phyloP scores from a whole-genome alignment of 768 basidiomycete genomes.

The Phlebiopsis gigantea region DNA sequence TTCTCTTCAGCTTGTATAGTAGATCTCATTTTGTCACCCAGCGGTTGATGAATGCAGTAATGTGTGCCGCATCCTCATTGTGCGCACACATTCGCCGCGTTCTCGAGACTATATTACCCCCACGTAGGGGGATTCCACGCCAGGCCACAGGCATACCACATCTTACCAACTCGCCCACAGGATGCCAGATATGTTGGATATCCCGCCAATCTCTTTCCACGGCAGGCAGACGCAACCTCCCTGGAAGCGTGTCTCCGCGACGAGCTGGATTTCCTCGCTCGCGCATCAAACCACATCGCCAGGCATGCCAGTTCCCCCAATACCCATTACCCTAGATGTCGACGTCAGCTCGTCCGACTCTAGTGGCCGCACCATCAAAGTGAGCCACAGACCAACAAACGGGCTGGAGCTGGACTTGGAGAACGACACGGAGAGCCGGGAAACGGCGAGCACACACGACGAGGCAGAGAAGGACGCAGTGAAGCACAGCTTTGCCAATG shows the following conservation, averaged over 20 bases:
- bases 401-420: too few species aligned
- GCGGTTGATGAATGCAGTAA: neutral
- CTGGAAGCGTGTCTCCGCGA: neutral
- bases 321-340: constrained; percentile 1
- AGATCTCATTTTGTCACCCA: too few species aligned
- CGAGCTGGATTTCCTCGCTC: constrained; percentile 13
- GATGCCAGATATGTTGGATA: neutral
- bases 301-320: neutral
- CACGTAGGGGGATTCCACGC: too few species aligned
- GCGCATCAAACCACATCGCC: neutral
- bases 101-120: neutral
- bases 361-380: constrained; percentile 2
- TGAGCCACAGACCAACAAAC: neutral
- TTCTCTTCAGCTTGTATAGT: too few species aligned
- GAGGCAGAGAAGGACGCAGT: neutral
- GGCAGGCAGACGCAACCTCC: neutral
- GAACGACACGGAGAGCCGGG: constrained; percentile 2
- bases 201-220: neutral
- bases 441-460: neutral
- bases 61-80: neutral
- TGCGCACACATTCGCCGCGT: neutral
- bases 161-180: neutral
- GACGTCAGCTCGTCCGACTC: neutral
- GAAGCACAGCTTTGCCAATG: neutral
- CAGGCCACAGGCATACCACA: neutral